Percentiles rank a stretch among this genome's conserved stretches.
Evolutionary conservation across 2,329 filamentous ascomycete genomes (phyloP).

Genomic region (Aspergillus arachidicola): DNA sequence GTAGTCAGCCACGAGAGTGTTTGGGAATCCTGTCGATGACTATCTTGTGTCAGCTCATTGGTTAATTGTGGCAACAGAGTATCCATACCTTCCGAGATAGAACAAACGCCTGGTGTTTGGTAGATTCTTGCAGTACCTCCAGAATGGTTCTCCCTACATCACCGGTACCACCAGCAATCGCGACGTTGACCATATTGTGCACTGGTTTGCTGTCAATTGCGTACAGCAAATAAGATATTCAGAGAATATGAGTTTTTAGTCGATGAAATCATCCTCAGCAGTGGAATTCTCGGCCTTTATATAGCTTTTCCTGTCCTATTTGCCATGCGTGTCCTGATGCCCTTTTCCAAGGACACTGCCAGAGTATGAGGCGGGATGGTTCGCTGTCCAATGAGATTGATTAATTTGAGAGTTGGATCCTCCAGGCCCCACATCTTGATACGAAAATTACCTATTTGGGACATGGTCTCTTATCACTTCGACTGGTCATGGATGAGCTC

Average conservation of each 20-base stretch:
- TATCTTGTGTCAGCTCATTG: neutral
- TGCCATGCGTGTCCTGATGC: neutral
- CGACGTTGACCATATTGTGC: slow-evolving; percentile 12
- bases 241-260: neutral
- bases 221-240: neutral
- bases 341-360: neutral
- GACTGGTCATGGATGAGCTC: neutral
- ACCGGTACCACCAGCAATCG: slow-evolving; percentile 13
- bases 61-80: neutral
- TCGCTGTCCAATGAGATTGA: neutral
- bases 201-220: neutral
- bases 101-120: slow-evolving; percentile 6
- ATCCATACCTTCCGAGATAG: slow-evolving; percentile 5
- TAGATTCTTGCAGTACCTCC: slow-evolving; percentile 2
- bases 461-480: too few relatives aligned
- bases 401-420: neutral
- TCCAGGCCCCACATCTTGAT: neutral
- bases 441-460: neutral
- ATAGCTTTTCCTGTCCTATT: neutral
- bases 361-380: neutral
- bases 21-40: neutral
- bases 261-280: neutral
- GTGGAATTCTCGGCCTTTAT: neutral
- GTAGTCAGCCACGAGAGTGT: slow-evolving; percentile 28
- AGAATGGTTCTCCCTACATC: slow-evolving; percentile 12